These are phyloP conservation scores for Euryodendron excelsum DNA, from an alignment of 148 eudicot genomes.

Conservation along the genomic window DNA sequence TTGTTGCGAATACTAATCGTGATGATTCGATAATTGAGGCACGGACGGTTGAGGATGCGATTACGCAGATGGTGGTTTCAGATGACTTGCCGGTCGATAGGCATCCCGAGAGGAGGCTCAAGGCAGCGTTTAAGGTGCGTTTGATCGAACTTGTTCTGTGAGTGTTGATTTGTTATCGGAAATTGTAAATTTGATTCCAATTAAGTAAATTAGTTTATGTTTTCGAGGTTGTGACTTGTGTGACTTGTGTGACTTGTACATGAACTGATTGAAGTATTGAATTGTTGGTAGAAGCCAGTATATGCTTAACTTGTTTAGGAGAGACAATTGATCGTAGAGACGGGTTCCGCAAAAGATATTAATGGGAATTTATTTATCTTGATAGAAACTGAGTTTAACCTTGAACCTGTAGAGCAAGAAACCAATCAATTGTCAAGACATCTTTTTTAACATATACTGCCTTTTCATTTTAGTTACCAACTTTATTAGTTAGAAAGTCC, in stretches of 20 bases:
- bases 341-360: neutral
- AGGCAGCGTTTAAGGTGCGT: constrained; percentile 78
- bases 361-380: neutral
- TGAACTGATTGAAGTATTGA: neutral
- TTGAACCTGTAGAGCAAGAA: neutral
- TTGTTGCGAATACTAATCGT: constrained; percentile 67
- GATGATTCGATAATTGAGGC: constrained; percentile 82
- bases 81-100: constrained; percentile 72
- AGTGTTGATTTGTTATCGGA: neutral
- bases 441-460: neutral
- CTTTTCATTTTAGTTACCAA: neutral
- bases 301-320: neutral
- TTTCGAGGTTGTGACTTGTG: neutral
- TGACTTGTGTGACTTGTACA: neutral
- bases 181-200: neutral
- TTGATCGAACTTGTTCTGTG: neutral
- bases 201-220: neutral
- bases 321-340: neutral
- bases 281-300: no score
- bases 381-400: neutral
- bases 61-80: constrained; percentile 56
- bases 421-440: neutral
- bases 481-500: neutral
- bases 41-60: constrained; percentile 74
- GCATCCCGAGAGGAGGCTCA: constrained; percentile 92